Evolutionary conservation across 257 asterid species (phyloP).

Genomic region (Lantana camara): DNA sequence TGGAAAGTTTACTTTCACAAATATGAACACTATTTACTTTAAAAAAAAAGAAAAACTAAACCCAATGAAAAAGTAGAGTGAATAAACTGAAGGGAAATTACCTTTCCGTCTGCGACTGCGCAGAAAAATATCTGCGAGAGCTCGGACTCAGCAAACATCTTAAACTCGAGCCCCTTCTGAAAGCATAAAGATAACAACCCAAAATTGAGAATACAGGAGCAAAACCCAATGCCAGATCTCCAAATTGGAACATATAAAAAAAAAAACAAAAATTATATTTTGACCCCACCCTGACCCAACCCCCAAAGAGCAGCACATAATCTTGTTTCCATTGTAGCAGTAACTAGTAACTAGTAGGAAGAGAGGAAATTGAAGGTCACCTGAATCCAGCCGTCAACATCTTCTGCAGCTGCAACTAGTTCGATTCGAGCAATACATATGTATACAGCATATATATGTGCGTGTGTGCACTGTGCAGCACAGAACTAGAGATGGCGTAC

Average conservation of each 20-base stretch:
- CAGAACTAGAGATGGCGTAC: neutral
- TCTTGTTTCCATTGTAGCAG: neutral
- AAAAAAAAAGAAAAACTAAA: neutral
- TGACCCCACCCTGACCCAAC: neutral
- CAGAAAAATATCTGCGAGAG: constrained; percentile 37
- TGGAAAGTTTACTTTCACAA: neutral
- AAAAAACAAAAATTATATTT: neutral
- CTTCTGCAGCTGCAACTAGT: constrained; percentile 6
- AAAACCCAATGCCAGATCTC: constrained; percentile 28
- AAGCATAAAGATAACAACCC: neutral
- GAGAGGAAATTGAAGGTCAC: too few relatives aligned
- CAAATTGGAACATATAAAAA: neutral
- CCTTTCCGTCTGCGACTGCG: constrained; percentile 35
- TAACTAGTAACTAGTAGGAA: neutral
- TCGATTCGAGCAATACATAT: neutral
- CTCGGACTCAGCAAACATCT: constrained; percentile 24
- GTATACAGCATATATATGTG: neutral
- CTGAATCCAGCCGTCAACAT: constrained; percentile 43
- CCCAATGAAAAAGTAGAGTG: neutral
- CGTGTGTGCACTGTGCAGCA: neutral
- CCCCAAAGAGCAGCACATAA: neutral
- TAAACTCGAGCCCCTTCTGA: constrained; percentile 26
- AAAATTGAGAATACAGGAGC: neutral
- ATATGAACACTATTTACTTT: neutral
- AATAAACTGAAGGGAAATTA: neutral